Evolutionary conservation across 345 rosid genomes (phyloP), one percentile per base, ranked within the genome.

Genomic region (Eucalyptus polyanthemos): DNA sequence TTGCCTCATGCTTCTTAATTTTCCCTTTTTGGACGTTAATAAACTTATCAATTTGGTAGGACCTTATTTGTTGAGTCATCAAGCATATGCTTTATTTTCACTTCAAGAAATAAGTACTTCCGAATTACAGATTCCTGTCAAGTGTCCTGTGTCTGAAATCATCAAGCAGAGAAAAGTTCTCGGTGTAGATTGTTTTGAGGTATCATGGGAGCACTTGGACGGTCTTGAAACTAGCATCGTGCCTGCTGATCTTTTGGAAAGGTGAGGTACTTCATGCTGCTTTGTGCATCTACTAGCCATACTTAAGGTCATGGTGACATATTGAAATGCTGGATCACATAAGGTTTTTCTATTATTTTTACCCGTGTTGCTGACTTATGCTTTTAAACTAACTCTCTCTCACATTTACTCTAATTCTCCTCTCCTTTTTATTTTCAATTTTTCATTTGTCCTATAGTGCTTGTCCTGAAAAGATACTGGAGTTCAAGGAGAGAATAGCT

Each of bases 121-220:
- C 40, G 17, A 87, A 42, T 72, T 90, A 88, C 97, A 97, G 98
- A 90, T 97, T 62, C 94, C 97, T 58, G 93, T 93, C 67, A 95
- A 91, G 89, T 97, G 98, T 87, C 99, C 98, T n/a, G 94, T 97
- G 62, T 94, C 95, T 58, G 94, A 89, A 92, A 93, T 98, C 87
- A 89, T 98, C 49, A 98, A 95, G 92, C 92, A 65, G 34, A 92
- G 98, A 80, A 97, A 94, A 95, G 91, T 93, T 88, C 96, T 91
- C 85, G 98, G 98, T 88, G 94, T 88, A 89, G 97, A 96, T 62
- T 94, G 96, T 92, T 96, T 93, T 89, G 98, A 96, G 95, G 97
- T 98, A 67, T 90, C 89, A 47, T 97, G 98, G 99, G 95, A 94
- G 90, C 94, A 92, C 72, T 85, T 91, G 13, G 94, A 93, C 72